These are phyloP conservation scores for Hemisphaericaspora xylanilytica DNA, from an alignment of 1,139 yeast genomes.

Conservation along the genomic window DNA sequence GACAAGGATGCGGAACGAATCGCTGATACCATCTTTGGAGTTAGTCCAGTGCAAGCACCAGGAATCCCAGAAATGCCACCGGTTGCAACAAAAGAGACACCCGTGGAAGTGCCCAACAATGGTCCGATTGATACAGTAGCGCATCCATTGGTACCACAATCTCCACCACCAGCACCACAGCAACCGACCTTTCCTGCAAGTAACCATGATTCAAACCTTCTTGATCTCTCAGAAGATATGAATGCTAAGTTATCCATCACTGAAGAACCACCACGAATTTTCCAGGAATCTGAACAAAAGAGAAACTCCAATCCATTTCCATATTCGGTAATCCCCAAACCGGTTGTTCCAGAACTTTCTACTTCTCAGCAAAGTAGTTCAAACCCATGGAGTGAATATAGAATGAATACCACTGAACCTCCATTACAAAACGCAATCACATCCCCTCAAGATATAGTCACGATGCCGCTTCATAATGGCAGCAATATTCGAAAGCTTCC, in stretches of 20 bases:
- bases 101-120: too few relatives aligned
- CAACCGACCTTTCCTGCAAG: not conserved
- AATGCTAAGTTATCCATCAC: conserved; percentile 1
- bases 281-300: not conserved
- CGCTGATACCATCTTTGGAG: conserved; percentile 40
- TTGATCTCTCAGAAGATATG: conserved; percentile 7
- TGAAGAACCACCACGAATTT: not conserved
- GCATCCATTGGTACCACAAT: too few relatives aligned
- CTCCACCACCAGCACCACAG: too few relatives aligned
- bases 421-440: conserved; percentile 3
- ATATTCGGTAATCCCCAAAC: not conserved
- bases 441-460: not conserved
- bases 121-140: not conserved
- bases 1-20: conserved; percentile 35
- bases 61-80: not conserved
- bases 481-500: too few relatives aligned
- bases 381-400: conserved; percentile 30
- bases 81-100: not conserved
- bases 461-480: not conserved
- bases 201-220: conserved; percentile 1
- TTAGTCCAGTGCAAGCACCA: not conserved
- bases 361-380: conserved; percentile 13
- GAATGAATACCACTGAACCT: conserved; percentile 5
- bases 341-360: conserved; percentile 4
- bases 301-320: conserved; percentile 14